A percentile compares a stretch with the other conserved stretches of the same genome.
phyloP scores from a whole-genome alignment of 164 flowering plant species.

The Cinnamomum micranthum region DNA sequence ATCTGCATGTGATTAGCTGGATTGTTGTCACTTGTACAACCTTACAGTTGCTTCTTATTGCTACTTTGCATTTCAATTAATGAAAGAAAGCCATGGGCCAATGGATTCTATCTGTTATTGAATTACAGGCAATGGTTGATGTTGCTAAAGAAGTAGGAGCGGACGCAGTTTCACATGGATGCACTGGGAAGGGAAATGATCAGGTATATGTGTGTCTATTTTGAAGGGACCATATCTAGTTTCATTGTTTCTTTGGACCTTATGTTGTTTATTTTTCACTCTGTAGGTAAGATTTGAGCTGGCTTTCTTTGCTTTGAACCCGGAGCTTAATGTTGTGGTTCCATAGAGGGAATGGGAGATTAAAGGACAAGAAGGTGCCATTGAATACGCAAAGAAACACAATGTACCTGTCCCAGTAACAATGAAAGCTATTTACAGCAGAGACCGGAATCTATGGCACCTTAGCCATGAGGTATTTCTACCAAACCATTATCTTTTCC shows the following conservation, averaged over 20 bases:
- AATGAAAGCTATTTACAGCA: constrained; percentile 87
- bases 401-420: constrained; percentile 91
- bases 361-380: constrained; percentile 87
- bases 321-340: constrained; percentile 85
- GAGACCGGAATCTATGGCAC: constrained; percentile 95
- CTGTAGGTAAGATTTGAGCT: constrained; percentile 91
- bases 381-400: constrained; percentile 91
- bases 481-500: neutral
- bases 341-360: constrained; percentile 99
- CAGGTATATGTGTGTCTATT: constrained; percentile 41
- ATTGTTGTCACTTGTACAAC: neutral
- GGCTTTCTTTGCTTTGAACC: constrained; percentile 85
- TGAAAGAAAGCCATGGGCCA: neutral
- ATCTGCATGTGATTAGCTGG: no score
- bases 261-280: neutral
- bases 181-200: constrained; percentile 95
- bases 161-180: constrained; percentile 96
- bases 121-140: constrained; percentile 84
- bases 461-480: constrained; percentile 86
- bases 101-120: neutral
- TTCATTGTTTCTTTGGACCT: neutral
- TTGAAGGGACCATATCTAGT: neutral
- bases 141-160: constrained; percentile 96
- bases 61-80: neutral
- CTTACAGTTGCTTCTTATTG: neutral